These are phyloP conservation scores for Phycomyces blakesleeanus DNA, from an alignment of 192 early-diverging fungal species.

Conservation along the genomic window DNA sequence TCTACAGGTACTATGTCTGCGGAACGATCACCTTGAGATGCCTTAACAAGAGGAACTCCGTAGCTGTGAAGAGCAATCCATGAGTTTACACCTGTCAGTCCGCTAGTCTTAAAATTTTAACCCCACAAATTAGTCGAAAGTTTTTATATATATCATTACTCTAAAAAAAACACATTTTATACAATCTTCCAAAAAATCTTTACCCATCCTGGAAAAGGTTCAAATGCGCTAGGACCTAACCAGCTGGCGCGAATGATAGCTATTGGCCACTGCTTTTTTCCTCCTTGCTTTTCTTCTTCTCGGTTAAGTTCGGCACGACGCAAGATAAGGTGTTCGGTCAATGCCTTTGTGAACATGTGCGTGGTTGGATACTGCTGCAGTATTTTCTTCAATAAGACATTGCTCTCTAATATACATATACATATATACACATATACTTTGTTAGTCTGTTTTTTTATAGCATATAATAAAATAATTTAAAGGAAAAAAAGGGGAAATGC, in stretches of 20 bases:
- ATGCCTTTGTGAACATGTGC: conserved; percentile 43
- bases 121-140: too few relatives aligned
- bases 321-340: conserved; percentile 43
- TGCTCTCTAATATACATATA: conserved; percentile 10
- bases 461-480: too few relatives aligned
- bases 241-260: conserved; percentile 24
- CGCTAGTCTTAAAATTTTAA: conserved; percentile 19
- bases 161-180: too few relatives aligned
- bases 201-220: conserved; percentile 31
- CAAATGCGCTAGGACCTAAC: conserved; percentile 23
- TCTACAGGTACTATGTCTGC: conserved; percentile 31
- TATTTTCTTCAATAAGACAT: conserved; percentile 14
- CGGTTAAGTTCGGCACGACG: conserved; percentile 28
- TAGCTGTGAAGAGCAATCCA: conserved; percentile 20
- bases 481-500: too few relatives aligned
- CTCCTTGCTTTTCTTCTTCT: conserved; percentile 25
- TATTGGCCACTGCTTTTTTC: conserved; percentile 30
- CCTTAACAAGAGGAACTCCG: conserved; percentile 20
- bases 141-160: too few relatives aligned
- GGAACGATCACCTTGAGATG: conserved; percentile 12
- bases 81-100: conserved; percentile 23
- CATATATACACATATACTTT: too few relatives aligned
- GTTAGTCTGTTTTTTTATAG: too few relatives aligned
- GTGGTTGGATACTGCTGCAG: conserved; percentile 39
- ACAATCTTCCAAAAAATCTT: not conserved